Percentiles rank a stretch among this genome's conserved stretches.
Evolutionary conservation across 208 protist species (phyloP).

Genomic region (Sergeia podlipaevii): DNA sequence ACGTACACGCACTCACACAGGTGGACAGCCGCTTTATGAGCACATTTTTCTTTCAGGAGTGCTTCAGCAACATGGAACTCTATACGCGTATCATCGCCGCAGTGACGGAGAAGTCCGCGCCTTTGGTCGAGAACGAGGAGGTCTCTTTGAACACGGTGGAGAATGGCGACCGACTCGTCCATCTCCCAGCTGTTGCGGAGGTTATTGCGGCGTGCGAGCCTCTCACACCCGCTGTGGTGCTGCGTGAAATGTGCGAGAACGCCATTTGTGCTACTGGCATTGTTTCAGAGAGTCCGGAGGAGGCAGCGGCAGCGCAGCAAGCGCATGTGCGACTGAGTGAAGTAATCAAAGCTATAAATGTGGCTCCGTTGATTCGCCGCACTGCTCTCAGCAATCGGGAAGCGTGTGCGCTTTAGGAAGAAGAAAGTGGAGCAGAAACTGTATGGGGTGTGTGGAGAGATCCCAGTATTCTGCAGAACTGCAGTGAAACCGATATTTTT

Average conservation of each 20-base stretch:
- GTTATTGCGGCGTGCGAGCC: conserved; percentile 61
- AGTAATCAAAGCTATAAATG: conserved; percentile 39
- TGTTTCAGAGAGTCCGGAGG: background rate
- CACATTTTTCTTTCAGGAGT: conserved; percentile 73
- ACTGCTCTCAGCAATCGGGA: conserved; percentile 18
- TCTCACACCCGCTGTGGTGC: conserved; percentile 50
- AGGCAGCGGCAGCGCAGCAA: background rate
- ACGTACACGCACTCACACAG: conserved; percentile 31
- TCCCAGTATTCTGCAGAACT: no score
- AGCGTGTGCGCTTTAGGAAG: conserved; percentile 23
- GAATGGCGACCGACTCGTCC: conserved; percentile 29
- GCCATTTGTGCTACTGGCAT: conserved; percentile 12
- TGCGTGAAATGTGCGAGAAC: conserved; percentile 66
- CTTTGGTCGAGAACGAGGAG: background rate
- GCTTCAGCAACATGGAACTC: conserved; percentile 36
- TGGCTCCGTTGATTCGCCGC: conserved; percentile 59
- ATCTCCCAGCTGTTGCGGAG: conserved; percentile 33
- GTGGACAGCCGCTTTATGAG: conserved; percentile 57
- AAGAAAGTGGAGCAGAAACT: no score
- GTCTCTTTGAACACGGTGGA: conserved; percentile 1
- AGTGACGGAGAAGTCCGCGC: conserved; percentile 28
- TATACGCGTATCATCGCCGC: conserved; percentile 48
- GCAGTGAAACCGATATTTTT: no score
- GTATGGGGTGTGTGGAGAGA: no score
- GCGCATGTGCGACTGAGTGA: conserved; percentile 47